Evolutionary conservation across 441 rosid species (phyloP).

Genomic region (Populus hybrid): DNA sequence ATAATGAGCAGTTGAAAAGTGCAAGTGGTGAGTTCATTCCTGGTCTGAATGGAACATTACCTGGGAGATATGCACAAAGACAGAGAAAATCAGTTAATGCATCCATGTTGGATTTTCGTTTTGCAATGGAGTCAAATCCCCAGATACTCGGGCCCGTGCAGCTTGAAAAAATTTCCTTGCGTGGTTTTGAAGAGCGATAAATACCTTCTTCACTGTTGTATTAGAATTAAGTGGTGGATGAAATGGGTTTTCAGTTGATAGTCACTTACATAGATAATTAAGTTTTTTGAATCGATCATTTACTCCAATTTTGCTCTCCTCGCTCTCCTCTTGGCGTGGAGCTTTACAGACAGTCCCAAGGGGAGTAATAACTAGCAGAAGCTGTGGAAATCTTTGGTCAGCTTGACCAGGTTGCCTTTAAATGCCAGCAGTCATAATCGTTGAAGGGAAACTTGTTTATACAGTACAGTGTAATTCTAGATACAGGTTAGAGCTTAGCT

Average conservation of each 20-base stretch:
- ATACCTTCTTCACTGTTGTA: constrained; percentile 6
- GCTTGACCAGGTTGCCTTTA: constrained; percentile 10
- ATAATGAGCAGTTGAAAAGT: constrained; percentile 24
- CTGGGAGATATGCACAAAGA: constrained; percentile 23
- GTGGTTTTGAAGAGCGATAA: constrained; percentile 39
- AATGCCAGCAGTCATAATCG: constrained; percentile 7
- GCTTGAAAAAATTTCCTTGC: constrained; percentile 55
- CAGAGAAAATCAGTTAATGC: constrained; percentile 23
- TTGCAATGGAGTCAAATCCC: constrained; percentile 76
- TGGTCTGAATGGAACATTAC: constrained; percentile 16
- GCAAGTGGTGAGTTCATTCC: constrained; percentile 12
- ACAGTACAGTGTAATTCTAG: constrained; percentile 21
- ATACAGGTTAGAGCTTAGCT: constrained; percentile 15
- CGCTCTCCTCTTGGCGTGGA: neutral
- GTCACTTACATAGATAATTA: constrained; percentile 13
- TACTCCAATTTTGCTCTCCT: constrained; percentile 19
- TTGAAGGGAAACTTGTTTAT: constrained; percentile 21
- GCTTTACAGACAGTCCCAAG: constrained; percentile 6
- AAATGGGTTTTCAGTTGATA: constrained; percentile 4
- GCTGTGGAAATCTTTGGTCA: constrained; percentile 14
- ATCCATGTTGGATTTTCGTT: constrained; percentile 52
- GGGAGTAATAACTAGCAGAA: constrained; percentile 21
- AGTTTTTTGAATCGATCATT: constrained; percentile 17
- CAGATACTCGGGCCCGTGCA: constrained; percentile 40
- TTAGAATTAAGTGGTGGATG: constrained; percentile 9